These are phyloP conservation scores for Epithele typhae DNA, from an alignment of 768 basidiomycete species.

Conservation along the genomic window DNA sequence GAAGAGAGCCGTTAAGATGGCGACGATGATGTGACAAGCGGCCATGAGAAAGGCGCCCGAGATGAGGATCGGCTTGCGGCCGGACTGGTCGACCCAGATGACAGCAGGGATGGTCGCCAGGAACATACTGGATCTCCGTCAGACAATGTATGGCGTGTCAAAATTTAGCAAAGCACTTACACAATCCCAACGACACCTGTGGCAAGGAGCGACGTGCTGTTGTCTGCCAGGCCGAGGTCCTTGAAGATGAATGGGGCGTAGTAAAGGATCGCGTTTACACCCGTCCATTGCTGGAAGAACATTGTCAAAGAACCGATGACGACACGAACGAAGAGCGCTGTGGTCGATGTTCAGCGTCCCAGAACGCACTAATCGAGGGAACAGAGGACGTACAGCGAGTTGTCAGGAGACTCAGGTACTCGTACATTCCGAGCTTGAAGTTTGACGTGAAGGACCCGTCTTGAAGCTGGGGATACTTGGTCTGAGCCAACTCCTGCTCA, in stretches of 20 bases:
- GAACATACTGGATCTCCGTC: slow-evolving; percentile 47
- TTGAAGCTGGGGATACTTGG: slow-evolving; percentile 59
- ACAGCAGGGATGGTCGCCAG: slow-evolving; percentile 78
- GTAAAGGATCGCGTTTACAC: slow-evolving; percentile 72
- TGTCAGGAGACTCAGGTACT: slow-evolving; percentile 56
- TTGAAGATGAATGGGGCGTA: slow-evolving; percentile 72
- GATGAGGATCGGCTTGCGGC: slow-evolving; percentile 68
- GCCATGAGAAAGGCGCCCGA: slow-evolving; percentile 78
- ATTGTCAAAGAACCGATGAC: slow-evolving; percentile 61
- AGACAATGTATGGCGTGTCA: no score
- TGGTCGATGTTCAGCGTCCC: no score
- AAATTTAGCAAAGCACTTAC: slow-evolving; percentile 34
- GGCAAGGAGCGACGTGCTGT: slow-evolving; percentile 51
- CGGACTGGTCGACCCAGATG: slow-evolving; percentile 73
- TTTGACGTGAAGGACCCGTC: slow-evolving; percentile 53
- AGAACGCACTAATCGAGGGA: no score
- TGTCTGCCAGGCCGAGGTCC: slow-evolving; percentile 55
- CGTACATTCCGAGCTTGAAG: slow-evolving; percentile 57
- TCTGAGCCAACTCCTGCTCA: slow-evolving; percentile 57
- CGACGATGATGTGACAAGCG: slow-evolving; percentile 63
- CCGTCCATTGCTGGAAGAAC: slow-evolving; percentile 86
- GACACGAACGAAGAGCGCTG: slow-evolving; percentile 59
- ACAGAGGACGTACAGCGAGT: no score
- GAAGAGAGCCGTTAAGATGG: slow-evolving; percentile 57
- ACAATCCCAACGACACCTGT: slow-evolving; percentile 78